A percentile compares a stretch with the other conserved stretches of the same genome.
phyloP scores from a whole-genome alignment of 768 basidiomycete genomes.

The Panaeolus papilionaceus region DNA sequence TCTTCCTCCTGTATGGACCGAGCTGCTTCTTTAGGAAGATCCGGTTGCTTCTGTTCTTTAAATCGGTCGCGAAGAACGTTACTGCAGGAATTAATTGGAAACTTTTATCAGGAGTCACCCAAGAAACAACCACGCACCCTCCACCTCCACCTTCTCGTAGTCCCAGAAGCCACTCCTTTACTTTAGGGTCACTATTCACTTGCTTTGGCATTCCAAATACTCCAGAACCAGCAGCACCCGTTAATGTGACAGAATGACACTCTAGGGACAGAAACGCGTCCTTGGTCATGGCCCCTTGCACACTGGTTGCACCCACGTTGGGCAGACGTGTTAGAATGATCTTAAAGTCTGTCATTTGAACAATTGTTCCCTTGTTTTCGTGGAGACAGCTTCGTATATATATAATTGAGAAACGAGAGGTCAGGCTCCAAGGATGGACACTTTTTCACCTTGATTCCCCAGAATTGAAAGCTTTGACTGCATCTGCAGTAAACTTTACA shows the following conservation, averaged over 20 bases:
- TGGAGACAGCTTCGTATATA: slow-evolving; percentile 20
- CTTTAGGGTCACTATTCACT: slow-evolving; percentile 45
- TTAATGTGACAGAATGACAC: slow-evolving; percentile 46
- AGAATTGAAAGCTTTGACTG: slow-evolving; percentile 45
- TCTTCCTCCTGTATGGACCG: background rate
- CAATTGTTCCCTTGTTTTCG: slow-evolving; percentile 50
- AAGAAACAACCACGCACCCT: slow-evolving; percentile 56
- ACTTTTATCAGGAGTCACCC: background rate
- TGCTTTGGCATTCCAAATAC: slow-evolving; percentile 58
- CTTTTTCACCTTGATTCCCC: slow-evolving; percentile 38
- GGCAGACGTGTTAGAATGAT: slow-evolving; percentile 62
- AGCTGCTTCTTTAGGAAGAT: background rate
- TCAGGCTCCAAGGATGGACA: background rate
- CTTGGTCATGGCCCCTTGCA: slow-evolving; percentile 43
- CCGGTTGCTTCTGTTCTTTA: background rate
- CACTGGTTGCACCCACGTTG: slow-evolving; percentile 17
- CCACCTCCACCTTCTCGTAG: slow-evolving; percentile 61
- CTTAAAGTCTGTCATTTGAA: slow-evolving; percentile 55
- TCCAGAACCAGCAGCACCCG: slow-evolving; percentile 52
- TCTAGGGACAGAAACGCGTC: slow-evolving; percentile 57
- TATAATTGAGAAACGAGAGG: background rate
- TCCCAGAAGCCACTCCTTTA: slow-evolving; percentile 62
- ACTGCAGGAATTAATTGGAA: background rate
- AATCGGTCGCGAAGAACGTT: slow-evolving; percentile 11
- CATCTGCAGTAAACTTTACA: slow-evolving; percentile 60